These are phyloP conservation scores for Echinochloa phyllopogon DNA, from an alignment of 176 grass and related monocot genomes.

Conservation along the genomic window DNA sequence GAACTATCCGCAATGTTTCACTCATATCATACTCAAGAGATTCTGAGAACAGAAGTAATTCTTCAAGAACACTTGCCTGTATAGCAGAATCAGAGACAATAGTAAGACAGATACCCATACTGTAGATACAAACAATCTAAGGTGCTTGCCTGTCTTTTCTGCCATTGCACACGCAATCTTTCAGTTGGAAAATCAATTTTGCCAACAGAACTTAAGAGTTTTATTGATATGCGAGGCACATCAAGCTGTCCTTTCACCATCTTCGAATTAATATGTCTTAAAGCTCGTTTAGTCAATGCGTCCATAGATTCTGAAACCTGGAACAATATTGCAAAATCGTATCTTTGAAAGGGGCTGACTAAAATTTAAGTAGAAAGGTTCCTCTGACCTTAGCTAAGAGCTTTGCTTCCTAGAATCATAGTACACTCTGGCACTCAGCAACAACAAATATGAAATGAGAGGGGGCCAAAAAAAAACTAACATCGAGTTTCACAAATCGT, in stretches of 20 bases:
- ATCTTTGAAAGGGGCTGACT: neutral
- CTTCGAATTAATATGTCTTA: constrained; percentile 59
- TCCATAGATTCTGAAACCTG: constrained; percentile 94
- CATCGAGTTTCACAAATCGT: neutral
- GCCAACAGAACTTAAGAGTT: constrained; percentile 71
- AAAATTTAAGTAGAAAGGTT: constrained; percentile 12
- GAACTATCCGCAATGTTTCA: constrained; percentile 62
- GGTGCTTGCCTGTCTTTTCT: constrained; percentile 76
- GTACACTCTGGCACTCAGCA: neutral
- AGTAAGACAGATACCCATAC: constrained; percentile 23
- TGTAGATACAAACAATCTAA: constrained; percentile 30
- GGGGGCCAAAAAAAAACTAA: neutral
- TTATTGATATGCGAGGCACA: constrained; percentile 71
- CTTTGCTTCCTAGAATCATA: constrained; percentile 19
- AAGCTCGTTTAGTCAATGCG: constrained; percentile 67
- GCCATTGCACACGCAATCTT: constrained; percentile 73
- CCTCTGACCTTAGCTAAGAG: constrained; percentile 15
- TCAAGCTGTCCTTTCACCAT: constrained; percentile 59
- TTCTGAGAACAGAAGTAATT: constrained; percentile 66
- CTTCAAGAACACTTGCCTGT: constrained; percentile 90
- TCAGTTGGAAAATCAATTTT: constrained; percentile 78
- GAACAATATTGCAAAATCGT: constrained; percentile 39
- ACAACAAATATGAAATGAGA: constrained; percentile 20
- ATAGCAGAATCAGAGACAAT: constrained; percentile 39
- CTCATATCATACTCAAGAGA: constrained; percentile 53